Conservation (phyloP, 2,329 filamentous ascomycete genomes). For the Colletotrichum cereale region DNA sequence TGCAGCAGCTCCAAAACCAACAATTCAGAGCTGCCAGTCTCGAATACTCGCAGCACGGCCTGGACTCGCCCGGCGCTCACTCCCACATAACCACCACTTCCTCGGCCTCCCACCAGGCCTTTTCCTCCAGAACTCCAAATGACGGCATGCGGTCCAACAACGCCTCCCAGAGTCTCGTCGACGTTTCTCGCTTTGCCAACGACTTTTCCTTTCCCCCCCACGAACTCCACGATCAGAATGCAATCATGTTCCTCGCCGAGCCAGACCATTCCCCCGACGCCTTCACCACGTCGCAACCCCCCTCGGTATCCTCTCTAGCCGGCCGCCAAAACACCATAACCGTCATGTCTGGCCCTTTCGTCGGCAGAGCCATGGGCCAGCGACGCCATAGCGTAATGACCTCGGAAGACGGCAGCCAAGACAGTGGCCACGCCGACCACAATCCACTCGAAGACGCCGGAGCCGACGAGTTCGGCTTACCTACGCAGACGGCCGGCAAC, state of each 20-base stretch:
- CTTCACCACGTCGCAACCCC: conserved; percentile 48
- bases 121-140: conserved; percentile 45
- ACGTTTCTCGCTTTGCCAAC: conserved; percentile 60
- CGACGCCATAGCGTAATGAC: conserved; percentile 51
- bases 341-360: conserved; percentile 49
- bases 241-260: conserved; percentile 54
- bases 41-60: conserved; percentile 48
- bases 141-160: conserved; percentile 49
- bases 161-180: conserved; percentile 57
- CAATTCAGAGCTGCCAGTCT: conserved; percentile 51
- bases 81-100: conserved; percentile 39
- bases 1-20: conserved; percentile 49
- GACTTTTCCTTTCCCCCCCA: conserved; percentile 67
- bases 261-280: conserved; percentile 49
- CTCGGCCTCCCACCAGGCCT: conserved; percentile 36
- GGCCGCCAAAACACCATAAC: conserved; percentile 53
- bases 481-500: conserved; percentile 60
- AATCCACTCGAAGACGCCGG: conserved; percentile 66
- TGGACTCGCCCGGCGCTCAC: conserved; percentile 38
- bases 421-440: conserved; percentile 57
- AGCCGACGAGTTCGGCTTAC: conserved; percentile 70
- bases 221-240: conserved; percentile 55
- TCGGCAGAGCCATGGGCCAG: conserved; percentile 43
- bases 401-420: conserved; percentile 61
- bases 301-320: conserved; percentile 52